Evolutionary conservation across 2,329 filamentous ascomycete species (phyloP).

Genomic region (Grosmannia huntii): DNA sequence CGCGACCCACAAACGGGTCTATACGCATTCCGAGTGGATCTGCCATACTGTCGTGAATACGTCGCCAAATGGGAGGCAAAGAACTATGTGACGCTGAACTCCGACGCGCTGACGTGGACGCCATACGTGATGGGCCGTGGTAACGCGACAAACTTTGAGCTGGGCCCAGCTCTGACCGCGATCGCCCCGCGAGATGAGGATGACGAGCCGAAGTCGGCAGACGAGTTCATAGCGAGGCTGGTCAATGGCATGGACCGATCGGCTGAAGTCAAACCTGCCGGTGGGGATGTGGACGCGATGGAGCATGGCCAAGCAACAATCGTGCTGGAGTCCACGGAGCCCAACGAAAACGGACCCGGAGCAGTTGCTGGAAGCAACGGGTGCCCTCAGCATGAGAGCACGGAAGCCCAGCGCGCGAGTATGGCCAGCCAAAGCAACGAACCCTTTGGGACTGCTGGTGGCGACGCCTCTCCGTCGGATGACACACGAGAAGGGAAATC

Average conservation of each 20-base stretch:
- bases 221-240: conserved; percentile 15
- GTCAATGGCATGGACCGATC: conserved; percentile 18
- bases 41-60: conserved; percentile 75
- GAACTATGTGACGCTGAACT: conserved; percentile 73
- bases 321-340: conserved; percentile 12
- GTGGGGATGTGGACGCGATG: conserved; percentile 1
- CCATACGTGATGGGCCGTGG: conserved; percentile 92
- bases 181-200: conserved; percentile 79
- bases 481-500: neutral
- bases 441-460: neutral
- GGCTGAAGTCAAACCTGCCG: neutral
- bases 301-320: conserved; percentile 7
- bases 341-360: conserved; percentile 1
- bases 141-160: conserved; percentile 70
- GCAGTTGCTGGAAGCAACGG: neutral
- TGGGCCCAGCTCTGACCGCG: conserved; percentile 67
- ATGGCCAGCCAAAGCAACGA: neutral
- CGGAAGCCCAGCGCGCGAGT: neutral
- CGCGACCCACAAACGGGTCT: conserved; percentile 77
- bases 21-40: conserved; percentile 81
- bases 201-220: conserved; percentile 28
- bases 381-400: neutral
- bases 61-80: conserved; percentile 83
- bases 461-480: neutral
- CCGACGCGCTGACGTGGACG: conserved; percentile 78